Evolutionary conservation across 2,329 filamentous ascomycete species (phyloP).

Genomic region (Ceratocystis huliohia): DNA sequence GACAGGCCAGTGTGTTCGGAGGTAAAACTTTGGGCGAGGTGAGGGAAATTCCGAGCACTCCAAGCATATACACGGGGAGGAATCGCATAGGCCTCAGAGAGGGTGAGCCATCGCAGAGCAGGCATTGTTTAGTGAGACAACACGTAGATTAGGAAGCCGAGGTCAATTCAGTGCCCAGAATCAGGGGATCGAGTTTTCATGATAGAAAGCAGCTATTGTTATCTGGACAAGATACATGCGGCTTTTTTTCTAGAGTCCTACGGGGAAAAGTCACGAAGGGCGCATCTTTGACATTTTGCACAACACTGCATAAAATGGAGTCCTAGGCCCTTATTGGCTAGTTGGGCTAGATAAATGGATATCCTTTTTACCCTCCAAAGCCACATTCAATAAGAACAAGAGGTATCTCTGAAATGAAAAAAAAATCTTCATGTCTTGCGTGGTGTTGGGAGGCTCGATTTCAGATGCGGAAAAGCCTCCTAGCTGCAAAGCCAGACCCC

Average conservation of each 20-base stretch:
- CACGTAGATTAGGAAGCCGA: not conserved
- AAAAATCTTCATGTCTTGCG: too few species aligned
- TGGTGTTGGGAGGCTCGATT: too few species aligned
- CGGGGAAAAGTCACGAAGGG: not conserved
- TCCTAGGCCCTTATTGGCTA: not conserved
- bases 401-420: too few species aligned
- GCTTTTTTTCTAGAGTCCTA: too few species aligned
- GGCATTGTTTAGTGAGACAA: not conserved
- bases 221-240: too few species aligned
- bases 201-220: not conserved
- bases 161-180: not conserved
- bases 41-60: constrained; percentile 18
- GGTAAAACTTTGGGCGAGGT: not conserved
- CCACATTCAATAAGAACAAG: too few species aligned
- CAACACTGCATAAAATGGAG: not conserved
- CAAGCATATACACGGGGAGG: constrained; percentile 20
- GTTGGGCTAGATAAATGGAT: not conserved
- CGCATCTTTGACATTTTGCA: not conserved
- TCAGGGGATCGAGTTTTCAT: too few species aligned
- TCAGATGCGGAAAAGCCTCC: too few species aligned
- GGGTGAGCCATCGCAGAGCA: constrained; percentile 12
- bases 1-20: constrained; percentile 21
- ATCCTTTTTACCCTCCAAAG: too few species aligned
- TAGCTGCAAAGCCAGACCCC: too few species aligned
- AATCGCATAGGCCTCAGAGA: constrained; percentile 10